phyloP scores from a whole-genome alignment of 495 filamentous ascomycete genomes.

The Lentithecium fluviatile region DNA sequence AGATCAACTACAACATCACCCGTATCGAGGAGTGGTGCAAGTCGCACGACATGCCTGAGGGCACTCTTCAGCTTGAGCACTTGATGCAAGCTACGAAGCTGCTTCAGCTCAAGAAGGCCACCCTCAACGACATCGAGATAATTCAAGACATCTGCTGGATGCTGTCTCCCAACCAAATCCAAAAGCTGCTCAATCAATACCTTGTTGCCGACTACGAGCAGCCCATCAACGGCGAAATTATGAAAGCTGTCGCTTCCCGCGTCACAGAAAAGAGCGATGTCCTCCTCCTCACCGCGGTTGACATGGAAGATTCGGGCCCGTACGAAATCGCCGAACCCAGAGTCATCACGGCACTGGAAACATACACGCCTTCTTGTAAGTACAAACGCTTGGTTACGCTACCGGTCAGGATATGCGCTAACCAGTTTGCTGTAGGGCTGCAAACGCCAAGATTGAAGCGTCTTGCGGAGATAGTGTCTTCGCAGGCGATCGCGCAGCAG shows the following conservation, averaged over 20 bases:
- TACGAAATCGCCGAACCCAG: constrained; percentile 98
- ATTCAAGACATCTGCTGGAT: constrained; percentile 99
- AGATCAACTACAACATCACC: constrained; percentile 99
- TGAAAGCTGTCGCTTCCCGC: constrained; percentile 96
- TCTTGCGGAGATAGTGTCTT: constrained; percentile 93
- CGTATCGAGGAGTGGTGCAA: constrained; percentile 99
- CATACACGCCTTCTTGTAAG: constrained; percentile 93
- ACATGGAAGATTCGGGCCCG: constrained; percentile 99
- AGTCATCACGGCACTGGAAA: constrained; percentile 93
- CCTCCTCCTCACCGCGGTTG: constrained; percentile 84
- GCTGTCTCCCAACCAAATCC: constrained; percentile 98
- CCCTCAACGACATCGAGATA: constrained; percentile 98
- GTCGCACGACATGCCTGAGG: constrained; percentile 99
- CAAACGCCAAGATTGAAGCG: constrained; percentile 94
- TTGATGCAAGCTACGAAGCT: constrained; percentile 99
- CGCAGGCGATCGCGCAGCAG: constrained; percentile 90
- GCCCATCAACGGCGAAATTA: constrained; percentile 99
- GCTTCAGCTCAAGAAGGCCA: constrained; percentile 97
- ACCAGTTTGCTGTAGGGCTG: constrained; percentile 59
- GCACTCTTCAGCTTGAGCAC: constrained; percentile 95
- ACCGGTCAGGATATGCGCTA: constrained; percentile 32
- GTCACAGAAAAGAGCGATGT: constrained; percentile 99
- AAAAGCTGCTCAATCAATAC: constrained; percentile 98
- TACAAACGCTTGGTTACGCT: constrained; percentile 23
- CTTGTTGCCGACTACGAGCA: constrained; percentile 99